Conservation (phyloP, 2,329 filamentous ascomycete species). For the Venturiaceae sp. region DNA sequence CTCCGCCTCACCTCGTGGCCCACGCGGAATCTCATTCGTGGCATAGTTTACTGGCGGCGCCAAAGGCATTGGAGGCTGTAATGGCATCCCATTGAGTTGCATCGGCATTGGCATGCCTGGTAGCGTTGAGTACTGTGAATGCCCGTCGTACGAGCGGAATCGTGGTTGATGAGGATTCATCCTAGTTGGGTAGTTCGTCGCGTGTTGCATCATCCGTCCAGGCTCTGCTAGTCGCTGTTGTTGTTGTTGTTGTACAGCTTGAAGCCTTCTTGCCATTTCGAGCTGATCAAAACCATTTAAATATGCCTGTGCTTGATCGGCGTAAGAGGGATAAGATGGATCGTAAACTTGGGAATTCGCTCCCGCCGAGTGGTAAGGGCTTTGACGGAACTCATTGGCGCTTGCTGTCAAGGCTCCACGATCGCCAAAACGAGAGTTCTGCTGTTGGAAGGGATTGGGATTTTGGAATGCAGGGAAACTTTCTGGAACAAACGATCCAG, state of each 20-base stretch:
- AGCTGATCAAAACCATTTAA: slow-evolving; percentile 30
- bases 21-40: slow-evolving; percentile 30
- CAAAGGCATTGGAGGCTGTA: slow-evolving; percentile 22
- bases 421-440: too few relatives aligned
- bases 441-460: slow-evolving; percentile 30
- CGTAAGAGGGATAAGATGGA: slow-evolving; percentile 31
- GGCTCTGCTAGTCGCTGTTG: slow-evolving; percentile 23
- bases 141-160: not conserved
- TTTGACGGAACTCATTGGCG: slow-evolving; percentile 34
- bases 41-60: slow-evolving; percentile 19
- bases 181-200: not conserved
- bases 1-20: slow-evolving; percentile 46
- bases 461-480: slow-evolving; percentile 23
- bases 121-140: not conserved
- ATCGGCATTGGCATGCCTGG: slow-evolving; percentile 23
- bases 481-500: slow-evolving; percentile 25
- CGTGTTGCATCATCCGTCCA: not conserved
- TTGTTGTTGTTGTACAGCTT: slow-evolving; percentile 32
- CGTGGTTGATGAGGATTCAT: not conserved
- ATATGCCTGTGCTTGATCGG: slow-evolving; percentile 26
- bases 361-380: slow-evolving; percentile 32
- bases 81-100: slow-evolving; percentile 14
- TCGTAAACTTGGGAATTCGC: slow-evolving; percentile 34
- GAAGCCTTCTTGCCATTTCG: slow-evolving; percentile 40
- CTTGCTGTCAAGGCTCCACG: slow-evolving; percentile 29